A percentile compares a stretch with the other conserved stretches of the same genome.
These are phyloP conservation scores for Phytophthora cactorum DNA, from an alignment of 352 stramenopile genomes.

Conservation along the genomic window DNA sequence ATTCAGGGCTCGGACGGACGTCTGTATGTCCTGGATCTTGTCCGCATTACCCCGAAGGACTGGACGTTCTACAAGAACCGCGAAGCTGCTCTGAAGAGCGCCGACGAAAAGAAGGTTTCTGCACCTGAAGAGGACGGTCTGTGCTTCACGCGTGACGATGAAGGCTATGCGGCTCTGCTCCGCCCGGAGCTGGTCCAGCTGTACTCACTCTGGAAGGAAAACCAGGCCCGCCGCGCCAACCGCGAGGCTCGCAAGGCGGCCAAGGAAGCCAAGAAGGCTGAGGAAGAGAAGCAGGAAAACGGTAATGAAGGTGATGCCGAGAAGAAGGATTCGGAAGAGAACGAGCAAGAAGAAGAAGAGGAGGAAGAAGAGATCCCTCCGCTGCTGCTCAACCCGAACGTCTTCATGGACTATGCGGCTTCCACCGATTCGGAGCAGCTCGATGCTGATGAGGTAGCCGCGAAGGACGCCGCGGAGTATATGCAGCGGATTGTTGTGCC, in stretches of 20 bases:
- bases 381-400: slow-evolving; percentile 86
- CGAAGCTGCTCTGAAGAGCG: slow-evolving; percentile 19
- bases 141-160: slow-evolving; percentile 73
- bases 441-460: slow-evolving; percentile 69
- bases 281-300: slow-evolving; percentile 41
- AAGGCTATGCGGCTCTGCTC: slow-evolving; percentile 91
- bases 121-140: slow-evolving; percentile 51
- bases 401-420: slow-evolving; percentile 90
- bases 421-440: slow-evolving; percentile 74
- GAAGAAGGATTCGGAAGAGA: slow-evolving; percentile 36
- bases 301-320: slow-evolving; percentile 22
- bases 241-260: slow-evolving; percentile 56
- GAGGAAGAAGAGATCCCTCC: slow-evolving; percentile 63
- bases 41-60: slow-evolving; percentile 95
- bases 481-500: slow-evolving; percentile 88
- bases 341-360: slow-evolving; percentile 53
- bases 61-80: slow-evolving; percentile 90
- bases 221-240: slow-evolving; percentile 68
- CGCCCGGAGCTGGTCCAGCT: slow-evolving; percentile 93
- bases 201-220: slow-evolving; percentile 93
- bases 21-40: slow-evolving; percentile 96
- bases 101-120: slow-evolving; percentile 33
- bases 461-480: slow-evolving; percentile 82
- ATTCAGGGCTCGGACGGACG: slow-evolving; percentile 94
- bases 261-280: slow-evolving; percentile 53